Evolutionary conservation across 257 asterid species (phyloP), one percentile per base, ranked within the genome.

Genomic region (Apocynum venetum): DNA sequence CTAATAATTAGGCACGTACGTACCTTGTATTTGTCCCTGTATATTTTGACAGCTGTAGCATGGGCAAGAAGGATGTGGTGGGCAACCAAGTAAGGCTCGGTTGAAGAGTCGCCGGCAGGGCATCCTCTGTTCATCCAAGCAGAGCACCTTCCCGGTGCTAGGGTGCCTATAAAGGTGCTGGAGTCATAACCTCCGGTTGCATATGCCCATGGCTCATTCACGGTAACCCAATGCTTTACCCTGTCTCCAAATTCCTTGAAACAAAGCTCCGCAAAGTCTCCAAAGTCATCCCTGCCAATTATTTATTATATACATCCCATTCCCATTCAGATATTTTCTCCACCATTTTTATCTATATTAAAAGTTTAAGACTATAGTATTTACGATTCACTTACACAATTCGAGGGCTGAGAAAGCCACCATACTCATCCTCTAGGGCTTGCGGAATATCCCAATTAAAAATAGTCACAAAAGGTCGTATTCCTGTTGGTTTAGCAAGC

Each of bases 391-490:
- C 96, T 89, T 77, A 92, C 97, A 90, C 78, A 53, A 92, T 79
- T 20, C 8, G 75, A 48, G 76, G 86, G 40, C 89, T 91, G 19
- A 86, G 78, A 52, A 91, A 93, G 70, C 98, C 96, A 68, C 38
- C 81, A 51, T 93, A 93, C 40, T 93, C 93, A 71, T 88, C 93
- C 53, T 92, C 90, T 48, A 91, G 79, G 36, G 90, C 91, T 85
- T 93, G 96, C 8, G 97, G 97, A 51, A 86, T 76, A 86, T 93
- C 97, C 96, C 94, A 91, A 47, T 93, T 97, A 61, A 80, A 87
- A 13, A 93, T 59, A 57, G 96, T 87, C 71, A 87, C 96, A 15
- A 76, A 74, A 73, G 97, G 97, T 9, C 78, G 76, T 43, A 91
- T 79, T 11, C 95, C 97, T 89, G 52, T 20, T 40, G 31, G 11